Base-by-base conservation (phyloP, 169 alveolate species). In the Babesia caballi region DNA sequence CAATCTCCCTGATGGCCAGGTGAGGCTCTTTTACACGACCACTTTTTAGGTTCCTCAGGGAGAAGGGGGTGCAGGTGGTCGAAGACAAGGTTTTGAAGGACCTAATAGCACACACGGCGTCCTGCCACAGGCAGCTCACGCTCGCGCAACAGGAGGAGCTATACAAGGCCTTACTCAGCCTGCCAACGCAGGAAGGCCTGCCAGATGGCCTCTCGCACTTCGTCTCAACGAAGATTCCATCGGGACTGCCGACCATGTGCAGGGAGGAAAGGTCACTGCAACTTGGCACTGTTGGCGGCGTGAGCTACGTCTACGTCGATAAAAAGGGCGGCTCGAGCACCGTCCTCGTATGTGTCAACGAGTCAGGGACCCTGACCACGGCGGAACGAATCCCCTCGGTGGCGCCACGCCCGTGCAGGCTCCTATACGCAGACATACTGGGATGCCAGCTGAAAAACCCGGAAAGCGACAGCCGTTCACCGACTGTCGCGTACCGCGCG, bases 111-210 rank as follows among this genome's bases (percentile, higher is more conserved):
- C 76, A 78, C 23, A 36, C 68, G 46, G 65, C 68, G 4, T 40
- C 87, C 0, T 36, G 66, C 9, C 40, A 59, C 70, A 49, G 50
- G 75, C 49, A 49, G 19, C 41, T 68, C 5, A 56, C 47, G 23
- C 41, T 78, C 15, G 40, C 32, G 0, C 82, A 78, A n/a, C 87
- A 78, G 60, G 54, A 50, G 14, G 74, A 42, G 46, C 21, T 78
- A 32, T 58, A 78, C 51, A 77, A 66, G 35, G 50, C 78, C 15
- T 12, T 75, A 27, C n/a, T 41, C 1, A 1, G 21, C 47, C 17
- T 53, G 2, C 11, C 19, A 5, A 44, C 0, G 30, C 30, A 27
- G 14, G 33, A 35, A 5, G 61, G 9, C 17, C 36, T 63, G 28
- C 60, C 50, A 21, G 40, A 5, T 5, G 72, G 40, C n/a, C 71